Base-by-base conservation (phyloP, 805 yeast genomes). In the Kodamaea laetipori region DNA sequence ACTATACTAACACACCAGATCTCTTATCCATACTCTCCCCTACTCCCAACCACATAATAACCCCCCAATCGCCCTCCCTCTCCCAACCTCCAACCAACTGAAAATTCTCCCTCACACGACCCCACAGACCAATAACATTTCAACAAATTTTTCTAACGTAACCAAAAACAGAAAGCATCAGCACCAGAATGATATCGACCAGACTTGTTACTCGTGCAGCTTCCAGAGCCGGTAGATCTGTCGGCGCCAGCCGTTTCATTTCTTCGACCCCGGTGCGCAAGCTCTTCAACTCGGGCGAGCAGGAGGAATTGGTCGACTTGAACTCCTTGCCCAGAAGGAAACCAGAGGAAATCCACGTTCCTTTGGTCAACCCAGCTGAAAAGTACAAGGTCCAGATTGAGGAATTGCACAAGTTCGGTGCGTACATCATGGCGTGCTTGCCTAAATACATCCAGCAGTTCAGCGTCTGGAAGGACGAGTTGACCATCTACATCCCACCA, bases 391-490 rank as follows among this genome's bases (percentile, higher is more conserved):
- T 77, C 51, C 81, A 78, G 47, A 64, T 66, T 41, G 90, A 82
- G 58, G 88, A 84, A 52, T 73, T 87, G 49, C 95, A 86, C 71
- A 80, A 81, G 66, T 88, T 85, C 64, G 96, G 96, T 19, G 76
- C 79, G 44, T 88, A 88, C 60, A 63, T 88, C 51, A 83, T 84
- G 76, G 76, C 87, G 6, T 78, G 86, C 50, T 60, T 88, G 68
- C 96, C 96, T 37, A 88, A 86, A 64, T 86, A 70, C 58, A 76
- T 88, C 49, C 95, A 88, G 69, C 84, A 84, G 63, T 88, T 86
- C 56, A 74, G 87, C 4, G 96, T 88, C 38, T 88, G 95, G 96
- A 88, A 88, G 66, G 95, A 88, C 61, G 96, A 88, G 67, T 77
- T 88, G 62, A 78, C 84, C 34, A 64, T 88, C 40, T 82, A 81